Percentiles rank a stretch among this genome's conserved stretches.
Evolutionary conservation across 768 basidiomycete species (phyloP).

Genomic region (Kwoniella botswanensis): DNA sequence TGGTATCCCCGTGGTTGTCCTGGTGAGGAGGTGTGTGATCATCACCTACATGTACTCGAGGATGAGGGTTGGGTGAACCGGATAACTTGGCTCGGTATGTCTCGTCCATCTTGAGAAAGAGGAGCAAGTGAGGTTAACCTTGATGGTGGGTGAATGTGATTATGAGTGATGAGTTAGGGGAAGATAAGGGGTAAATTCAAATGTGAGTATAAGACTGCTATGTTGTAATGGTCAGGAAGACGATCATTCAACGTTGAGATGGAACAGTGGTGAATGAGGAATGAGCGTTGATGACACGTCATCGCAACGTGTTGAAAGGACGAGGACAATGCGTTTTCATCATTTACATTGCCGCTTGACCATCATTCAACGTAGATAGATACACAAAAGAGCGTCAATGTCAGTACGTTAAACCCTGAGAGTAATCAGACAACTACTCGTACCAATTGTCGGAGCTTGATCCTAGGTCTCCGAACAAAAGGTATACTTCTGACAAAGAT

Average conservation of each 20-base stretch:
- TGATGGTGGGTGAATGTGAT: not conserved
- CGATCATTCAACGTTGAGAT: not conserved
- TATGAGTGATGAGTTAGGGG: not conserved
- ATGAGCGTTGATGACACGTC: constrained; percentile 12
- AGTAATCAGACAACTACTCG: not conserved
- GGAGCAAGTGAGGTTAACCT: not conserved
- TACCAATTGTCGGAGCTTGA: not conserved
- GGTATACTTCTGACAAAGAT: not conserved
- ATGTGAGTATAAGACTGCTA: no score
- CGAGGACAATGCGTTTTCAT: constrained; percentile 12
- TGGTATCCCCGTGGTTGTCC: constrained; percentile 13
- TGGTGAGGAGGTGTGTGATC: constrained; percentile 12
- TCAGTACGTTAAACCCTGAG: not conserved
- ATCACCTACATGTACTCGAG: not conserved
- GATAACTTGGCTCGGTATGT: constrained; percentile 41
- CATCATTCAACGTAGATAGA: constrained; percentile 7
- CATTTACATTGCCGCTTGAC: not conserved
- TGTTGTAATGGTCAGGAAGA: not conserved
- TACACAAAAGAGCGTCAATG: not conserved
- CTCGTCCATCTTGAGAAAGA: constrained; percentile 27
- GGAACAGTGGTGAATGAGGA: not conserved
- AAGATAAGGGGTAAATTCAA: not conserved
- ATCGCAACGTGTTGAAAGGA: constrained; percentile 15
- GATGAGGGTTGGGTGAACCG: constrained; percentile 29
- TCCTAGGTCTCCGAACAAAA: not conserved